Conservation (phyloP, 148 eudicot species). For the Dianthus caryophyllus region DNA sequence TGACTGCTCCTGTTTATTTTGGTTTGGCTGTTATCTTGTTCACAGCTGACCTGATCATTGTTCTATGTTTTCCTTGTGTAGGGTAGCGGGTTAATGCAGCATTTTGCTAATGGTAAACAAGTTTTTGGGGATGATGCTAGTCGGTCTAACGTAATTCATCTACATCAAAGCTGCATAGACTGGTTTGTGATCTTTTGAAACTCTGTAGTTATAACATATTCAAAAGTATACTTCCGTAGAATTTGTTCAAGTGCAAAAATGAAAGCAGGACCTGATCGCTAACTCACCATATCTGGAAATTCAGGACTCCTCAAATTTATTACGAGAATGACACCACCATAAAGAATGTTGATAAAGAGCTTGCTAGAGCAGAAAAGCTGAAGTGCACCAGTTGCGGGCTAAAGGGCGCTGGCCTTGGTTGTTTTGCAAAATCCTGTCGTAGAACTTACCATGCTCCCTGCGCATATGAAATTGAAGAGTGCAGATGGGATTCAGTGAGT, state of each 20-base stretch:
- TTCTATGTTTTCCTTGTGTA: conserved; percentile 22
- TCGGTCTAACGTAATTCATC: conserved; percentile 44
- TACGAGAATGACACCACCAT: conserved; percentile 45
- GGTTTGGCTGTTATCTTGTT: background rate
- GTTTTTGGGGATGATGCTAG: conserved; percentile 45
- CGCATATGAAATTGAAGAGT: conserved; percentile 46
- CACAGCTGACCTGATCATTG: background rate
- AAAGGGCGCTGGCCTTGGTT: conserved; percentile 93
- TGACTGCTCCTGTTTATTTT: background rate
- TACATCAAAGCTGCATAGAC: conserved; percentile 70
- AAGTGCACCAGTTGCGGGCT: conserved; percentile 76
- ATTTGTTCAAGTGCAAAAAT: background rate
- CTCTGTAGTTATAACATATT: background rate
- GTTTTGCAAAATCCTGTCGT: conserved; percentile 66
- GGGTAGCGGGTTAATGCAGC: conserved; percentile 68
- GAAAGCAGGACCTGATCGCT: conserved; percentile 2
- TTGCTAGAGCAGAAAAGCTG: conserved; percentile 72
- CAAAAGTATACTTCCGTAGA: background rate
- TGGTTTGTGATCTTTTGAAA: conserved; percentile 45
- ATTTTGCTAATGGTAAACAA: conserved; percentile 63
- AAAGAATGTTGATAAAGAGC: conserved; percentile 67
- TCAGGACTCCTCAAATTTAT: conserved; percentile 87
- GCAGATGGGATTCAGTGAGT: conserved; percentile 91
- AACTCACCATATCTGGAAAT: conserved; percentile 20
- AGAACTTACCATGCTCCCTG: conserved; percentile 84